phyloP scores from a whole-genome alignment of 352 stramenopile species.

The Globisporangium camurandrum region DNA sequence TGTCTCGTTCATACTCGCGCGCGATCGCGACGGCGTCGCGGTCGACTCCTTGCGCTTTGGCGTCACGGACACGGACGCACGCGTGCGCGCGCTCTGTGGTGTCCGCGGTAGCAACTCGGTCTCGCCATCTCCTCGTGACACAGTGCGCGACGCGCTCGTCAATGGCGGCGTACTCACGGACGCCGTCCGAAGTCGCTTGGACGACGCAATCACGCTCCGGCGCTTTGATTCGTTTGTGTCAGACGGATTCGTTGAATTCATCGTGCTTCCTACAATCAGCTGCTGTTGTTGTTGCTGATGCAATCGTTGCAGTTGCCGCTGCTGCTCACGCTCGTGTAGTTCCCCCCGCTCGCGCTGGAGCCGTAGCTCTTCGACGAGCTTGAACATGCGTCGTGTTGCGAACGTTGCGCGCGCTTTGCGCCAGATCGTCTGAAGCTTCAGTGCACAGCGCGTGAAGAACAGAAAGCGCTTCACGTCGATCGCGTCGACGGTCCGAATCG shows the following conservation, averaged over 20 bases:
- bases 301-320: background rate
- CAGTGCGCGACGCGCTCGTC: background rate
- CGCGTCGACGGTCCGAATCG: slow-evolving; percentile 42
- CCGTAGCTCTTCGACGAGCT: slow-evolving; percentile 35
- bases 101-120: background rate
- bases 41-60: slow-evolving; percentile 13
- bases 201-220: slow-evolving; percentile 7
- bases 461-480: slow-evolving; percentile 46
- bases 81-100: slow-evolving; percentile 1
- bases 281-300: slow-evolving; percentile 6
- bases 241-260: too few species aligned
- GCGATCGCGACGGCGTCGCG: slow-evolving; percentile 2
- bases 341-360: slow-evolving; percentile 36
- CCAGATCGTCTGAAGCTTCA: slow-evolving; percentile 64
- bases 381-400: slow-evolving; percentile 28
- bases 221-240: slow-evolving; percentile 10
- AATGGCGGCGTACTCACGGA: slow-evolving; percentile 4
- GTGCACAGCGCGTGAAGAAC: slow-evolving; percentile 31
- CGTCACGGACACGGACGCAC: slow-evolving; percentile 8
- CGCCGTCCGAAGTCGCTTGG: slow-evolving; percentile 7
- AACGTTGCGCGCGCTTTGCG: slow-evolving; percentile 35
- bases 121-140: background rate
- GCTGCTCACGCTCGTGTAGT: slow-evolving; percentile 16
- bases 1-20: background rate
- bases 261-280: too few species aligned